Base-by-base conservation (phyloP, 495 filamentous ascomycete species). In the Clohesyomyces aquaticus region DNA sequence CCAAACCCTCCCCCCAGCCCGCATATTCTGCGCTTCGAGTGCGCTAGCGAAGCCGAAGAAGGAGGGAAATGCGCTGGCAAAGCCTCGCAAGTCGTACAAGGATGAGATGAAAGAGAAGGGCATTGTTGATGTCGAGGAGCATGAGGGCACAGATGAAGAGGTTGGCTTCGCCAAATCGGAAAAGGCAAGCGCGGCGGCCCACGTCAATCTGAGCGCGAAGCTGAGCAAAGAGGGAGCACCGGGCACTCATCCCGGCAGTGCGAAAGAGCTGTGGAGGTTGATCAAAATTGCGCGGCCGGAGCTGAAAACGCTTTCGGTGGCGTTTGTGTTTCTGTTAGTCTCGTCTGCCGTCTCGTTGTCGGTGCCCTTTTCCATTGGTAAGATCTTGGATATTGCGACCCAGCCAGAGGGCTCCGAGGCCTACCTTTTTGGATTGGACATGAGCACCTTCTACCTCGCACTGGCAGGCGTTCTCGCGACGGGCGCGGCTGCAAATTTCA, bases 341-440 rank as follows among this genome's bases (percentile, higher is more conserved):
- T 96, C 93, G 1, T 96, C 92, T 4, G 79, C 83, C 29, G 90
- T 98, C 63, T 94, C 91, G 28, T 95, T 98, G 86, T 90, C 91
- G 4, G 90, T 98, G 58, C 94, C 94, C 18, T 93, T 96, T 69
- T 95, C 93, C 0, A 96, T 98, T 65, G 94, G 94, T 23, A 92
- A 90, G 75, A 94, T 98, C 54, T 82, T 98, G 73, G 95, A 98
- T 76, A 82, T 90, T 42, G 90, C 91, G 26, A 91, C 89, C 0
- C 79, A 88, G 74, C 75, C 79, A 62, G 58, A 77, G 55, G 69
- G 75, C 22, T 78, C 65, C 21, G 59, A 84, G 46, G 82, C 77
- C 3, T 80, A 71, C 57, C 79, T 95, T 2, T 91, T 94, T 71
- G 91, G 91, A 4, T 71, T 93, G 59, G 86, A 85, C 47, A 74